Evolutionary conservation across 331 rosid genomes (phyloP).

Genomic region (Quercus phellos): DNA sequence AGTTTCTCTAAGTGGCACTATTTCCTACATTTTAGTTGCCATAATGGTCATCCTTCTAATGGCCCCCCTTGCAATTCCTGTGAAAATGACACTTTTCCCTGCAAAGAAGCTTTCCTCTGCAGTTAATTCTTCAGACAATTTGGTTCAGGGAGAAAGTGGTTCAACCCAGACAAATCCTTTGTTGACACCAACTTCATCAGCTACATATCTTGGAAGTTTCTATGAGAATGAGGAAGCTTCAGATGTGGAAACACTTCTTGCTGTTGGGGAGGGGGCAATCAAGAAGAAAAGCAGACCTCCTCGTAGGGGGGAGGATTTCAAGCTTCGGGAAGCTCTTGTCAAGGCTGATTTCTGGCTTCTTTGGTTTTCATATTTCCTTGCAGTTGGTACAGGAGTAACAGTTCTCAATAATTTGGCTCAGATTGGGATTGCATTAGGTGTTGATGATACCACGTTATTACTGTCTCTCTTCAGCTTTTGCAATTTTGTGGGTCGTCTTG

Average conservation of each 20-base stretch:
- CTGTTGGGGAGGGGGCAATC: conserved; percentile 81
- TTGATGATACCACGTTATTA: conserved; percentile 51
- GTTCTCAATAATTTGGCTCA: conserved; percentile 84
- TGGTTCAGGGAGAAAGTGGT: conserved; percentile 23
- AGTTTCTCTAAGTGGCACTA: conserved; percentile 36
- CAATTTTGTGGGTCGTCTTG: conserved; percentile 75
- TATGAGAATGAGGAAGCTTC: conserved; percentile 52
- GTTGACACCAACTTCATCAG: conserved; percentile 58
- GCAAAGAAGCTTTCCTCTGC: conserved; percentile 20
- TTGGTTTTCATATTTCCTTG: conserved; percentile 66
- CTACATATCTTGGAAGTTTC: conserved; percentile 43
- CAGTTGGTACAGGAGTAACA: conserved; percentile 72
- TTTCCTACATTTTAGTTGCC: conserved; percentile 49
- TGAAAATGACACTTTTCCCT: conserved; percentile 76
- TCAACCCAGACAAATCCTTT: conserved; percentile 42
- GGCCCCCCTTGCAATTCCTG: conserved; percentile 70
- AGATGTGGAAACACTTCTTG: conserved; percentile 65
- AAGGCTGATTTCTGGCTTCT: conserved; percentile 96
- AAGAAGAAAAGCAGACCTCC: conserved; percentile 72
- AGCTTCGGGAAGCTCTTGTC: conserved; percentile 50
- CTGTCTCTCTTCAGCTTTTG: conserved; percentile 76
- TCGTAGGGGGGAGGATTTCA: conserved; percentile 86
- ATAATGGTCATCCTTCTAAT: conserved; percentile 57
- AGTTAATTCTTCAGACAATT: conserved; percentile 39
- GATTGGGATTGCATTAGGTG: conserved; percentile 71